A percentile compares a stretch with the other conserved stretches of the same genome.
Evolutionary conservation across 495 filamentous ascomycete genomes (phyloP).

Genomic region (Penicillium pulvis): DNA sequence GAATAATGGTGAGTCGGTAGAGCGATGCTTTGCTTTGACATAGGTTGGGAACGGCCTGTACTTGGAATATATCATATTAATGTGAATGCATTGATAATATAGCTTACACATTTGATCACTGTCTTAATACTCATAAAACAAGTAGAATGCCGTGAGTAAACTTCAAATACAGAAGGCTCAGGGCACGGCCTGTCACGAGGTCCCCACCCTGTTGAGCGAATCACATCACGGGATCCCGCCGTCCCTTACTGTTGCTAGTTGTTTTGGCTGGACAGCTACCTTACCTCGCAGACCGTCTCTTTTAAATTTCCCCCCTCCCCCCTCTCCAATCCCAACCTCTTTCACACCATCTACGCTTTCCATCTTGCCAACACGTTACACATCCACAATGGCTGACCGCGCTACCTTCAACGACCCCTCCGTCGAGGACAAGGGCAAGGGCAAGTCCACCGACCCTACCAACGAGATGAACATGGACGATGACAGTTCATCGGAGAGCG

Average conservation of each 20-base stretch:
- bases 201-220: conserved; percentile 20
- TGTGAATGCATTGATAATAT: too few relatives aligned
- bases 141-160: neutral
- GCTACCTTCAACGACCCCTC: conserved; percentile 36
- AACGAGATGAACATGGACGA: conserved; percentile 68
- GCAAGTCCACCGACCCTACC: conserved; percentile 54
- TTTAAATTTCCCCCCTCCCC: conserved; percentile 16
- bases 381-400: conserved; percentile 43
- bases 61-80: too few relatives aligned
- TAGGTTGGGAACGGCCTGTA: neutral
- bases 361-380: conserved; percentile 5
- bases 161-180: conserved; percentile 6
- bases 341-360: conserved; percentile 6
- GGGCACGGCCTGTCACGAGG: conserved; percentile 26
- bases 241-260: conserved; percentile 34
- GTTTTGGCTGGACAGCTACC: conserved; percentile 31
- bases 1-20: conserved; percentile 43
- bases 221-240: conserved; percentile 23
- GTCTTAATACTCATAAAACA: too few relatives aligned
- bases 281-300: conserved; percentile 33
- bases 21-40: conserved; percentile 35
- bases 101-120: too few relatives aligned
- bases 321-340: conserved; percentile 6
- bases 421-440: conserved; percentile 58
- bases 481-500: conserved; percentile 66